Conservation (phyloP, 306 rosid genomes). For the Pueraria montana region DNA sequence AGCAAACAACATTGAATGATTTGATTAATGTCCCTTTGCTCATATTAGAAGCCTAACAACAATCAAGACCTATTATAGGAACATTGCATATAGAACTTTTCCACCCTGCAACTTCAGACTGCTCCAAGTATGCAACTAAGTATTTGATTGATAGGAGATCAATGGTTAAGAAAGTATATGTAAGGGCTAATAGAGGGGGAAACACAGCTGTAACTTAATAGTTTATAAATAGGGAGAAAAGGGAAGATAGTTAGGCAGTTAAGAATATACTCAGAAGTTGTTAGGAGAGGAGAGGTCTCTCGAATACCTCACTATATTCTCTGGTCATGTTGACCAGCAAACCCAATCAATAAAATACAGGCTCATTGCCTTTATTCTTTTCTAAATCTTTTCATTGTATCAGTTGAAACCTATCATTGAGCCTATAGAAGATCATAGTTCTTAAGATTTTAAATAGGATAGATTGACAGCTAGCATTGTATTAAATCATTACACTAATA, state of each 20-base stretch:
- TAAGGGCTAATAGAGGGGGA: too few relatives aligned
- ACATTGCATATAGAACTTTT: slow-evolving; percentile 21
- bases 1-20: slow-evolving; percentile 27
- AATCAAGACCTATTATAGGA: slow-evolving; percentile 42
- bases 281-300: too few relatives aligned
- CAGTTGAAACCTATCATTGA: background rate
- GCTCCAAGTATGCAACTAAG: slow-evolving; percentile 38
- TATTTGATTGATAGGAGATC: background rate
- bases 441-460: slow-evolving; percentile 31
- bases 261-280: too few relatives aligned
- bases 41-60: slow-evolving; percentile 24
- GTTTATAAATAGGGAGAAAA: too few relatives aligned
- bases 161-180: too few relatives aligned
- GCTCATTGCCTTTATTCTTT: too few relatives aligned
- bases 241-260: too few relatives aligned
- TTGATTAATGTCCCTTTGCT: slow-evolving; percentile 20
- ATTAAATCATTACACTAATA: background rate
- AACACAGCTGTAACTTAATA: too few relatives aligned
- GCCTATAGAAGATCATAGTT: slow-evolving; percentile 27
- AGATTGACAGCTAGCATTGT: slow-evolving; percentile 27
- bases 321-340: too few relatives aligned
- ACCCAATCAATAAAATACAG: too few relatives aligned
- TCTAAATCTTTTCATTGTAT: too few relatives aligned
- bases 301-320: too few relatives aligned
- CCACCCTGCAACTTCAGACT: slow-evolving; percentile 42